Evolutionary conservation across 2,329 filamentous ascomycete genomes (phyloP).

Genomic region (Curvularia sp.): DNA sequence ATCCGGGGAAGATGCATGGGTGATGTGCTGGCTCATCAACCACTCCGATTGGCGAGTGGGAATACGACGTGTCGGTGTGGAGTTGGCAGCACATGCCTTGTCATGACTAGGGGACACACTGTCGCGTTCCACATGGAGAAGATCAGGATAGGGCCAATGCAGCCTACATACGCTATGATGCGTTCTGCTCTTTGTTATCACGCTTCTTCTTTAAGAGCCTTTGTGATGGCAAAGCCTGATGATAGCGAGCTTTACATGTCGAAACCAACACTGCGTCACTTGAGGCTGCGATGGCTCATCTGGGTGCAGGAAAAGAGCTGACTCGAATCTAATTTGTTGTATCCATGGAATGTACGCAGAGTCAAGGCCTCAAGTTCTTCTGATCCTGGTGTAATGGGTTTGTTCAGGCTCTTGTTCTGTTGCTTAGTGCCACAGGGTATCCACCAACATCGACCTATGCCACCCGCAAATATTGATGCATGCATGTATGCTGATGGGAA

Average conservation of each 20-base stretch:
- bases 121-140: background rate
- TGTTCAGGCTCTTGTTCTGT: background rate
- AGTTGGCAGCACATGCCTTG: slow-evolving; percentile 17
- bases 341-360: background rate
- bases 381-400: background rate
- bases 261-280: slow-evolving; percentile 1
- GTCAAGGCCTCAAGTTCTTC: background rate
- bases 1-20: slow-evolving; percentile 37
- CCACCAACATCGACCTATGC: background rate
- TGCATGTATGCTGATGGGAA: background rate
- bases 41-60: slow-evolving; percentile 35
- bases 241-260: background rate
- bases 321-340: background rate
- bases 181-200: background rate
- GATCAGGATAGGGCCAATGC: background rate
- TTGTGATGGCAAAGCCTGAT: background rate
- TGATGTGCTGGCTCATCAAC: slow-evolving; percentile 31
- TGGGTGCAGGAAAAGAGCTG: background rate
- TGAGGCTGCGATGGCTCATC: background rate
- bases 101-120: background rate
- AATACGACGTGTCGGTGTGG: slow-evolving; percentile 24
- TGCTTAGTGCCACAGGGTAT: background rate
- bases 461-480: background rate
- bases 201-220: background rate
- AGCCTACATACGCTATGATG: background rate